phyloP scores from a whole-genome alignment of 345 rosid genomes.

The Microcos paniculata region DNA sequence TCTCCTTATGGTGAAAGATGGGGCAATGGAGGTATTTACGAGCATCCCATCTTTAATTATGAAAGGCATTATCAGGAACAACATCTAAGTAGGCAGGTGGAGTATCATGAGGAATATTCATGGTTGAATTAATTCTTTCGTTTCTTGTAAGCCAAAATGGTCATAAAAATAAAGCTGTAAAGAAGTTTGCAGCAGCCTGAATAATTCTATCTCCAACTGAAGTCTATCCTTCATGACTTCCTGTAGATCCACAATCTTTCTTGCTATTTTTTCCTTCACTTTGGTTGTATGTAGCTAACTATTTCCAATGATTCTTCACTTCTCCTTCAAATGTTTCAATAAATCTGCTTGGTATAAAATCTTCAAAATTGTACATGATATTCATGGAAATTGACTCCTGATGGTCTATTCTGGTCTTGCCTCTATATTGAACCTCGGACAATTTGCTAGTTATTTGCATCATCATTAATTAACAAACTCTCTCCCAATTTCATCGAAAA shows the following conservation, averaged over 20 bases:
- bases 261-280: too few species aligned
- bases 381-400: background rate
- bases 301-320: background rate
- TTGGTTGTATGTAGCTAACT: too few species aligned
- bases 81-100: conserved; percentile 9
- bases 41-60: conserved; percentile 19
- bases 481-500: too few species aligned
- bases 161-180: background rate
- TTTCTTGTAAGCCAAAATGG: too few species aligned
- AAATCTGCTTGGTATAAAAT: background rate
- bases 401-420: background rate
- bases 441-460: background rate
- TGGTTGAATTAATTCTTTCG: background rate
- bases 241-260: too few species aligned
- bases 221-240: too few species aligned
- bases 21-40: conserved; percentile 9
- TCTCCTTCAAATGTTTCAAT: background rate
- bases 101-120: conserved; percentile 21
- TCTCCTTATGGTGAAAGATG: conserved; percentile 46
- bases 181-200: background rate
- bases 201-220: too few species aligned
- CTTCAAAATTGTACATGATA: background rate
- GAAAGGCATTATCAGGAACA: conserved; percentile 20
- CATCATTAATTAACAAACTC: background rate
- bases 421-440: background rate